Base-by-base conservation (phyloP, 306 rosid species). In the Hylodesmum podocarpum region DNA sequence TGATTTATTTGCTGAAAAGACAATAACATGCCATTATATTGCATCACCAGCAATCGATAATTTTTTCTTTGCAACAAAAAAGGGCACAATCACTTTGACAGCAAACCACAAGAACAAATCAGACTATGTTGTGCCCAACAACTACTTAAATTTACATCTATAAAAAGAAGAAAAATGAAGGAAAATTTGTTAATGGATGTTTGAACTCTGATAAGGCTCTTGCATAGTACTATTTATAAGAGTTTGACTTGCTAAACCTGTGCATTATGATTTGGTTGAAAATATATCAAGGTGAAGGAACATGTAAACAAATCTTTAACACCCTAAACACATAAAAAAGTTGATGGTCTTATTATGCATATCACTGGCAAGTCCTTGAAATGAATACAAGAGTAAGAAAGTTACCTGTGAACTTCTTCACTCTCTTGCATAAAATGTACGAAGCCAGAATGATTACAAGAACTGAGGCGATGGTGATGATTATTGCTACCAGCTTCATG, bases 401-500 rank as follows among this genome's bases (percentile, higher is more conserved):
- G 55, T 10, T 73, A 82, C 85, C 85, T 82, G 39, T 70, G 10
- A 70, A 62, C 22, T 6, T 51, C 54, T 62, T 70, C 37, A 62
- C 22, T 29, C 27, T 76, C 78, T 63, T 82, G 75, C 64, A 59
- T 40, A 82, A 29, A 41, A 11, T 31, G 70, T 36, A 64, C 47
- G 76, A 63, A 41, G n/a, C 66, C 78, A 76, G 39, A 50, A 71
- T 43, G 49, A 76, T 53, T 58, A 66, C 21, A 70, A 70, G 44
- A 39, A 64, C 55, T 12, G 78, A 51, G 57, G 54, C 64, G 43
- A 41, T 21, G 11, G 31, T 33, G 70, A 70, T 44, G 81, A 76
- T 33, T 51, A 63, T 76, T 18, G 33, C 29, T 19, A 31, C 57
- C 64, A 43, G 25, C 78, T 82, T 82, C 70, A 8, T 41, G 16